phyloP scores from a whole-genome alignment of 2,329 filamentous ascomycete genomes.

The Dactylellina parvicollis region DNA sequence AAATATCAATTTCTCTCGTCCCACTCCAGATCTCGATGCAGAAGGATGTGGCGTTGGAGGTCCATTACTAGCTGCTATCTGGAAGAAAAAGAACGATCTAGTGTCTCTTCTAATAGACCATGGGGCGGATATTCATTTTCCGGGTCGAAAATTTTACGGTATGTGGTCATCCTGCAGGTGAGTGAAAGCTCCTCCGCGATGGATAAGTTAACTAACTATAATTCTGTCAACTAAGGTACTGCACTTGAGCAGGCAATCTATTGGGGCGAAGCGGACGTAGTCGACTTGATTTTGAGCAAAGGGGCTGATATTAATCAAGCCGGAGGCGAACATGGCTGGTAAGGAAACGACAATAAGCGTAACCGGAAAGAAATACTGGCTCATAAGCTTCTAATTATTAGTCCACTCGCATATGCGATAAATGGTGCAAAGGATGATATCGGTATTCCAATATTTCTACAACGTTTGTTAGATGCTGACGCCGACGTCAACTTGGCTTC shows the following conservation, averaged over 20 bases:
- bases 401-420: constrained; percentile 11
- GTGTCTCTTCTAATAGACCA: constrained; percentile 11
- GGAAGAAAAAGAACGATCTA: background rate
- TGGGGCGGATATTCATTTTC: constrained; percentile 11
- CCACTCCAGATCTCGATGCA: background rate
- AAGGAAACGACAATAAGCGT: background rate
- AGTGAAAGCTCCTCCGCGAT: background rate
- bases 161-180: background rate
- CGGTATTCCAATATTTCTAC: background rate
- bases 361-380: background rate
- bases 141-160: background rate
- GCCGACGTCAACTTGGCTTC: constrained; percentile 19
- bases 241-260: background rate
- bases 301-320: constrained; percentile 18
- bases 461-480: constrained; percentile 11
- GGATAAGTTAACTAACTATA: constrained; percentile 4
- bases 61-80: background rate
- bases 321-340: constrained; percentile 12
- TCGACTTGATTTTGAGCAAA: constrained; percentile 16
- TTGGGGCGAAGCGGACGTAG: background rate
- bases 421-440: background rate
- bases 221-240: background rate
- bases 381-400: background rate
- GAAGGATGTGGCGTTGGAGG: background rate
- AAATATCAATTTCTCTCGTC: constrained; percentile 4